phyloP scores from a whole-genome alignment of 768 basidiomycete species.

The Pisolithus orientalis region DNA sequence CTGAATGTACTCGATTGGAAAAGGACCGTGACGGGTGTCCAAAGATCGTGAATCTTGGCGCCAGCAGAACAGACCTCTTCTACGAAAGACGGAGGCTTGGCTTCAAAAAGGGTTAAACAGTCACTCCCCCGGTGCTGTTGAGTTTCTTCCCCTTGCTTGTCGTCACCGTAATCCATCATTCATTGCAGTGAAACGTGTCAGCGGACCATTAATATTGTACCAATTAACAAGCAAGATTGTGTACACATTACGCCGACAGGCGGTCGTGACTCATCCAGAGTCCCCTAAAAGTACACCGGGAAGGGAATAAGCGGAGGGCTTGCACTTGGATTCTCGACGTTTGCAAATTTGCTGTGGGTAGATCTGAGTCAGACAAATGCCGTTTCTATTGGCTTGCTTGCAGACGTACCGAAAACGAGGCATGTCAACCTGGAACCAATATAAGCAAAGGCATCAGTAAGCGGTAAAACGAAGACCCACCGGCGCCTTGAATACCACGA shows the following conservation, averaged over 20 bases:
- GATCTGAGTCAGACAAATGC: conserved; percentile 5
- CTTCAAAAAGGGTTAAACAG: conserved; percentile 28
- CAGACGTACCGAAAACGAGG: conserved; percentile 53
- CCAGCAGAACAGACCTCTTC: conserved; percentile 87
- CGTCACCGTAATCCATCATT: not conserved
- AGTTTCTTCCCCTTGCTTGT: not conserved
- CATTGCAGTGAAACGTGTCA: not conserved
- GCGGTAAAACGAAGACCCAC: conserved; percentile 34
- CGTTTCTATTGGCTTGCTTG: not conserved
- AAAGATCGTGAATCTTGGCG: conserved; percentile 96
- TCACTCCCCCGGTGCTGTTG: not conserved
- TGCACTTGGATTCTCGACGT: conserved; percentile 49
- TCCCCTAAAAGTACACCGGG: conserved; percentile 46
- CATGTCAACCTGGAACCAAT: conserved; percentile 59
- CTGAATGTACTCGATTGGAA: conserved; percentile 93
- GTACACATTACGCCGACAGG: not conserved
- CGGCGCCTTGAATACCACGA: conserved; percentile 81
- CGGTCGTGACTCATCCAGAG: not conserved
- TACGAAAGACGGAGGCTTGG: conserved; percentile 85
- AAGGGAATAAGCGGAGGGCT: conserved; percentile 57
- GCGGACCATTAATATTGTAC: not conserved
- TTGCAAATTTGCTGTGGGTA: conserved; percentile 41
- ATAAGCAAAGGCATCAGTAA: not conserved
- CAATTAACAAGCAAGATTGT: not conserved
- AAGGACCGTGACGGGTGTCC: conserved; percentile 98